Conservation (phyloP, 768 basidiomycete species). For the Amanita rubescens region DNA sequence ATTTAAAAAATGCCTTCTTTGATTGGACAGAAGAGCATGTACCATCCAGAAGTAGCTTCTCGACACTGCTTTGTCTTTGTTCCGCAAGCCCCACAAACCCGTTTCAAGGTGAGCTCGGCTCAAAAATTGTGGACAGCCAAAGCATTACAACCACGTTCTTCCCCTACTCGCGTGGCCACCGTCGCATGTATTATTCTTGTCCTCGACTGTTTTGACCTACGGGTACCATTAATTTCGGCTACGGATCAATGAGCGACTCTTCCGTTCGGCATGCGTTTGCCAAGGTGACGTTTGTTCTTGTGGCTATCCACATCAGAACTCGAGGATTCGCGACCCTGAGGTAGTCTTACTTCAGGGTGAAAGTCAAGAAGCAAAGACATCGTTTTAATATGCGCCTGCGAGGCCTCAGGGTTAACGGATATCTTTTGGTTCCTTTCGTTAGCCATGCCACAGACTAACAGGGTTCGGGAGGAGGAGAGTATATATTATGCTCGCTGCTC, state of each 20-base stretch:
- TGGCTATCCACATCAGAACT: not conserved
- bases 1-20: too few relatives aligned
- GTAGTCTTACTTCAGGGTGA: not conserved
- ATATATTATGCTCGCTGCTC: not conserved
- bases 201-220: not conserved
- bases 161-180: not conserved
- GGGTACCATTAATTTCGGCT: not conserved
- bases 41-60: too few relatives aligned
- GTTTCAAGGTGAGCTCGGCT: too few relatives aligned
- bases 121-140: not conserved
- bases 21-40: too few relatives aligned
- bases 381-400: not conserved
- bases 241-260: not conserved
- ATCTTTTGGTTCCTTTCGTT: not conserved
- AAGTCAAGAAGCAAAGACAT: not conserved
- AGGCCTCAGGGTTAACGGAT: not conserved
- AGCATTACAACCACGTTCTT: not conserved
- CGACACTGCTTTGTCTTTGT: too few relatives aligned
- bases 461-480: not conserved
- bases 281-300: not conserved
- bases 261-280: not conserved
- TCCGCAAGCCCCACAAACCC: too few relatives aligned
- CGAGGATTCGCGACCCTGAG: not conserved
- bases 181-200: not conserved
- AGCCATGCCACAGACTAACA: not conserved